Evolutionary conservation across 495 filamentous ascomycete species (phyloP).

Genomic region (Lophiostoma macrostomum): DNA sequence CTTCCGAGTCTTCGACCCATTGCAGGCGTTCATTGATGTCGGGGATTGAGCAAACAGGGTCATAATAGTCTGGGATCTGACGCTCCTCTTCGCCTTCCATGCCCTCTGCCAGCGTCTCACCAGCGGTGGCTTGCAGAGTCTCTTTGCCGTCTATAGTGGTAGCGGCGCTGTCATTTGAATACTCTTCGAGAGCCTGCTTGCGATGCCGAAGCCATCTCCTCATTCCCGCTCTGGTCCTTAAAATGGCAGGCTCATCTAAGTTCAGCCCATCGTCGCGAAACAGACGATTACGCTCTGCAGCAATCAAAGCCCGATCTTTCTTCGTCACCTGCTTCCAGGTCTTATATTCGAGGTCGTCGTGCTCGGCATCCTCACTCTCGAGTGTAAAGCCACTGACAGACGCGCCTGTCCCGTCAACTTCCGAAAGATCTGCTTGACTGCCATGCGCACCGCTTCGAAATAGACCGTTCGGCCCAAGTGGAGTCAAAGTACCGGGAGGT

Average conservation of each 20-base stretch:
- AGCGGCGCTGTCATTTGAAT: conserved; percentile 41
- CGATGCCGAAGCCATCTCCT: conserved; percentile 74
- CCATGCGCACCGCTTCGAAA: conserved; percentile 52
- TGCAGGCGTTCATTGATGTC: conserved; percentile 70
- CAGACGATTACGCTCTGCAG: conserved; percentile 74
- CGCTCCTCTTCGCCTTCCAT: conserved; percentile 82
- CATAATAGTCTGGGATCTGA: conserved; percentile 88
- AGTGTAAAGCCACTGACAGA: conserved; percentile 60
- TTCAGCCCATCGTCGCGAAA: conserved; percentile 84
- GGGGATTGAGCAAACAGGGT: conserved; percentile 78
- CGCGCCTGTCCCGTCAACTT: conserved; percentile 65
- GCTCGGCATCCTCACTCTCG: conserved; percentile 50
- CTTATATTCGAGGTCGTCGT: conserved; percentile 88
- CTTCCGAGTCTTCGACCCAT: conserved; percentile 85
- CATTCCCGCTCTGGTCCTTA: conserved; percentile 76
- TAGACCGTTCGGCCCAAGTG: conserved; percentile 67
- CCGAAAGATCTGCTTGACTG: conserved; percentile 76
- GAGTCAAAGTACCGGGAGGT: conserved; percentile 72
- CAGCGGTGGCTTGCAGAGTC: conserved; percentile 46
- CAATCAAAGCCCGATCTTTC: conserved; percentile 86
- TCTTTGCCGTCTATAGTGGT: conserved; percentile 47
- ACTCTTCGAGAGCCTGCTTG: conserved; percentile 55
- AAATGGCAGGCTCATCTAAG: conserved; percentile 77
- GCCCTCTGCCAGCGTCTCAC: conserved; percentile 81
- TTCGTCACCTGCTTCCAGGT: conserved; percentile 99